Evolutionary conservation across 495 filamentous ascomycete species (phyloP), one percentile per base, ranked within the genome.

Genomic region (Penicillium diatomitis): DNA sequence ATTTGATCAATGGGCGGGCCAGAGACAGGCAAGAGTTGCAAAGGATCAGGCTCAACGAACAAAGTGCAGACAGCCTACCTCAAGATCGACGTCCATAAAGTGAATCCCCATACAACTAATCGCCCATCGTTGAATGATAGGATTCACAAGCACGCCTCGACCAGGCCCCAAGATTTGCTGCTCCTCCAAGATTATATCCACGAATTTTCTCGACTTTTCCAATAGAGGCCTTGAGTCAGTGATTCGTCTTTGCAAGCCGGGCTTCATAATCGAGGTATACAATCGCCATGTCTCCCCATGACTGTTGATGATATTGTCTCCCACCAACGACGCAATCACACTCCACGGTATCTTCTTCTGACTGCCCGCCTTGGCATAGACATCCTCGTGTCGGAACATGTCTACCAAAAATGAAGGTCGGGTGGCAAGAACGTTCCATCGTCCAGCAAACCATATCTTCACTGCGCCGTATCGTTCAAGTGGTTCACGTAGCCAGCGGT

Each of bases 321-420:
- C 67, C 2, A 65, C 58, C 1, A 70, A 61, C 27, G 57, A 51
- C 1, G 71, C 70, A 20, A 75, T 56, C 0, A 73, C 61, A 31
- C 64, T 64, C 44, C 69, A 57, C 0, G 70, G 72, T 4, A 73
- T 71, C 63, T 77, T 77, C 34, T 69, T 64, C 42, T 77, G 67
- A 42, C 68, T 74, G 0, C 73, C 72, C 8, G 60, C 61, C 53
- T 77, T 77, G 1, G 57, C 55, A 39, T 66, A 75, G 0, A 71
- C 32, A 28, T 69, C 56, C 38, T 76, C 71, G 31, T 76, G 61
- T n/a, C 67, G 67, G 50, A 78, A 70, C 38, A 78, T 65, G 38
- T 73, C 62, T 5, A 60, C 58, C 8, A 78, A 48, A 42, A 64
- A 71, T 2, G 59, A 44, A 0, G 74, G 70, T 28, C 56, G 49